Evolutionary conservation across 495 filamentous ascomycete species (phyloP).

Genomic region (Aspergillus saccharolyticus): DNA sequence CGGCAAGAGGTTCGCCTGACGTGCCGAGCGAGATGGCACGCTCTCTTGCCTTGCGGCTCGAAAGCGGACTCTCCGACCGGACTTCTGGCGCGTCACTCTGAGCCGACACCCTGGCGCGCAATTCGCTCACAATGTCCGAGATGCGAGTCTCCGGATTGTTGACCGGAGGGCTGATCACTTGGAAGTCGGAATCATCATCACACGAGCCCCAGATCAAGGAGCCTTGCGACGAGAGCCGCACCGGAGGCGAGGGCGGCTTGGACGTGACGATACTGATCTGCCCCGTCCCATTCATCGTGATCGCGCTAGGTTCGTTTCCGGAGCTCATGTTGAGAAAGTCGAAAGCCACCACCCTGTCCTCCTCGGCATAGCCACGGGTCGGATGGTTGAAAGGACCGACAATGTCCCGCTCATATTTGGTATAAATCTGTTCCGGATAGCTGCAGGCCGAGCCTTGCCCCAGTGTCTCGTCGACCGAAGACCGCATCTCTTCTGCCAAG

Average conservation of each 20-base stretch:
- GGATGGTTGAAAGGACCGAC: constrained; percentile 41
- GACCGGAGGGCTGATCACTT: constrained; percentile 29
- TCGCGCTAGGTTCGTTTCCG: constrained; percentile 56
- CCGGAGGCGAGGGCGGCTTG: constrained; percentile 52
- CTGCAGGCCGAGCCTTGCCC: constrained; percentile 38
- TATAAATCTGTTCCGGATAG: constrained; percentile 42
- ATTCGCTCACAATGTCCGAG: constrained; percentile 26
- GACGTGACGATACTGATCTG: constrained; percentile 57
- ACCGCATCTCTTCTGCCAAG: constrained; percentile 34
- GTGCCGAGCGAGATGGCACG: constrained; percentile 28
- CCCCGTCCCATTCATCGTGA: constrained; percentile 67
- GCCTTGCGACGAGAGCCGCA: constrained; percentile 43
- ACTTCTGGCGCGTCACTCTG: constrained; percentile 2
- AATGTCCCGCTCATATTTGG: constrained; percentile 46
- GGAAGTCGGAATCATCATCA: constrained; percentile 26
- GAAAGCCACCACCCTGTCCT: constrained; percentile 72
- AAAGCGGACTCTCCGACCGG: constrained; percentile 24
- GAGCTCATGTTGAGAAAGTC: constrained; percentile 71
- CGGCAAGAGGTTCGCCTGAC: constrained; percentile 23
- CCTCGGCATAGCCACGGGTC: constrained; percentile 42
- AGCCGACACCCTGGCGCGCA: constrained; percentile 24
- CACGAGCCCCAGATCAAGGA: constrained; percentile 32
- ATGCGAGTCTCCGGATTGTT: constrained; percentile 27
- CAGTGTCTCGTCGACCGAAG: constrained; percentile 36
- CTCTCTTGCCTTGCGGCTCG: constrained; percentile 44